Evolutionary conservation across 225 moss, liverwort and hornwort species (phyloP).

Genomic region (Bryoerythrophyllum caledonicum): DNA sequence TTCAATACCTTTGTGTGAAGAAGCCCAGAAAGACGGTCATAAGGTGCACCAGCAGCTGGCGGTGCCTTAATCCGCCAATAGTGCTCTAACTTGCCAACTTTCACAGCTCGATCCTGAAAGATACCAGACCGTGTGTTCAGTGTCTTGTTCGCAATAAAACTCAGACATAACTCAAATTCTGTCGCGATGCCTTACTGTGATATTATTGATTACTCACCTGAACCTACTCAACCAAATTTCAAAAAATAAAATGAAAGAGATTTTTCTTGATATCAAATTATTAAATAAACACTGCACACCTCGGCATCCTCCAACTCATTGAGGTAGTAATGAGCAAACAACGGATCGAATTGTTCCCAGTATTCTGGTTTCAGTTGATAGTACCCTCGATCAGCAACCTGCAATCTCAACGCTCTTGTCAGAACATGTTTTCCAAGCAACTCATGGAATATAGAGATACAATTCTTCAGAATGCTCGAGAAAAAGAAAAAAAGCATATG

Average conservation of each 20-base stretch:
- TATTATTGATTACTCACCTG: background rate
- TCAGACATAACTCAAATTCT: background rate
- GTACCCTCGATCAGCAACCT: conserved; percentile 84
- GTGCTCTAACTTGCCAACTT: conserved; percentile 67
- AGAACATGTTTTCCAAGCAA: background rate
- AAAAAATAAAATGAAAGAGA: background rate
- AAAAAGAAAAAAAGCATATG: background rate
- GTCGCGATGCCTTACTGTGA: background rate
- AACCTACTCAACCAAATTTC: background rate
- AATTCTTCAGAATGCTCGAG: background rate
- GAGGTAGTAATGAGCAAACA: conserved; percentile 75
- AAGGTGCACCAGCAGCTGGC: conserved; percentile 54
- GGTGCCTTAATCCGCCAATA: conserved; percentile 73
- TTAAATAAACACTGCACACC: conserved; percentile 34
- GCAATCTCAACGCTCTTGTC: conserved; percentile 15
- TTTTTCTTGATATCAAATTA: background rate
- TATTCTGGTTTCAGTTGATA: conserved; percentile 77
- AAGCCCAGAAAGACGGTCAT: conserved; percentile 54
- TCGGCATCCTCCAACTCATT: conserved; percentile 81
- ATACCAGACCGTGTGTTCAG: conserved; percentile 1
- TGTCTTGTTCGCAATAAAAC: background rate
- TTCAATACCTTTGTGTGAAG: conserved; percentile 65
- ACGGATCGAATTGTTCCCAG: conserved; percentile 81
- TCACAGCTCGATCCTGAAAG: conserved; percentile 69
- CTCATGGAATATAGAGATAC: background rate